Conservation (phyloP, 768 basidiomycete genomes). For the Amanita polypyramis region DNA sequence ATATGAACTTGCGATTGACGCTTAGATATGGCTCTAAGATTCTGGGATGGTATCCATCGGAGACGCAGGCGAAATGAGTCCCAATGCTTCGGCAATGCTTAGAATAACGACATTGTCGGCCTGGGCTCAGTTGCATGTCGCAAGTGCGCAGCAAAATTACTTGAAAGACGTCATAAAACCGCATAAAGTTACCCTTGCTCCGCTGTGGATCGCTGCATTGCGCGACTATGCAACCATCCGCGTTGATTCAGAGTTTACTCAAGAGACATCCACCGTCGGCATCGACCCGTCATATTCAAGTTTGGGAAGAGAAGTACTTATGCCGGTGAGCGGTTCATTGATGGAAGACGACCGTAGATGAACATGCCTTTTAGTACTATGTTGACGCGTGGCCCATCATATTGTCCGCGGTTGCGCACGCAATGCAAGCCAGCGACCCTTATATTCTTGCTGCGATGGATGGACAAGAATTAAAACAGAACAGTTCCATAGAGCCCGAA, state of each 20-base stretch:
- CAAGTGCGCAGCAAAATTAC: slow-evolving; percentile 65
- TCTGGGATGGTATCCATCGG: slow-evolving; percentile 80
- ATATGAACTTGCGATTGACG: neutral
- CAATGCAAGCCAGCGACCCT: slow-evolving; percentile 63
- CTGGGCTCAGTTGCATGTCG: slow-evolving; percentile 88
- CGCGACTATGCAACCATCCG: slow-evolving; percentile 89
- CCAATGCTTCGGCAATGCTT: slow-evolving; percentile 93
- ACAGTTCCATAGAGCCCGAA: slow-evolving; percentile 17
- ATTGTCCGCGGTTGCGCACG: slow-evolving; percentile 73
- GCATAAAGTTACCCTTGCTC: slow-evolving; percentile 60
- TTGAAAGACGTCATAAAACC: slow-evolving; percentile 76
- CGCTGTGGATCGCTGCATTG: slow-evolving; percentile 81
- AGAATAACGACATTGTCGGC: slow-evolving; percentile 87
- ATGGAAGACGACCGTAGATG: neutral
- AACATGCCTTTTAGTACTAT: slow-evolving; percentile 60
- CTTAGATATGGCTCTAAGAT: slow-evolving; percentile 32
- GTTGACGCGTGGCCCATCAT: slow-evolving; percentile 72
- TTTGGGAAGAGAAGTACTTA: slow-evolving; percentile 79
- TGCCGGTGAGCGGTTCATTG: slow-evolving; percentile 54
- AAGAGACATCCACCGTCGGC: slow-evolving; percentile 64
- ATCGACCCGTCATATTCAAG: slow-evolving; percentile 80
- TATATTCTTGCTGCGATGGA: slow-evolving; percentile 74
- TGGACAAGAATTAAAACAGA: slow-evolving; percentile 39
- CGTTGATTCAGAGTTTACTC: slow-evolving; percentile 78
- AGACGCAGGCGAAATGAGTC: slow-evolving; percentile 76